A percentile compares a stretch with the other conserved stretches of the same genome.
phyloP scores from a whole-genome alignment of 345 rosid species.

The Populus ilicifolia region DNA sequence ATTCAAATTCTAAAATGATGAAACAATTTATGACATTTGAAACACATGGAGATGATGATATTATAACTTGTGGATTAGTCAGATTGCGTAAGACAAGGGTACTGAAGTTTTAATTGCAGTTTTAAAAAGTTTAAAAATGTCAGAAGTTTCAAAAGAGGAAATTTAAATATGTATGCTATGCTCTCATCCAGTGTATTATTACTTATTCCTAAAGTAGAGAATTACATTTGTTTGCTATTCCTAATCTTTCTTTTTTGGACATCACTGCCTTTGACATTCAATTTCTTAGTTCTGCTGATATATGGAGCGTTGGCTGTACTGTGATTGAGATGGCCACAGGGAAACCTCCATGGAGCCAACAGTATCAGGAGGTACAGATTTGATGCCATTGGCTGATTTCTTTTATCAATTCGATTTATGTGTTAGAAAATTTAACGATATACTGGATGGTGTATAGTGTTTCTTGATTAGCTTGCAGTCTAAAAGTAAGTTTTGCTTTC shows the following conservation, averaged over 20 bases:
- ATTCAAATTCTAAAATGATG: neutral
- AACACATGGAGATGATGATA: neutral
- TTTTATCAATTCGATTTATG: slow-evolving; percentile 9
- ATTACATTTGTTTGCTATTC: slow-evolving; percentile 3
- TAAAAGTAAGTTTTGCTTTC: slow-evolving; percentile 4
- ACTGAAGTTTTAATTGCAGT: neutral
- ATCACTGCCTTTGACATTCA: slow-evolving; percentile 20
- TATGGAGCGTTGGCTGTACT: slow-evolving; percentile 37
- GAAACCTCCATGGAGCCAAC: slow-evolving; percentile 37
- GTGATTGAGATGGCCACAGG: slow-evolving; percentile 38
- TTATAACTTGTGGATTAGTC: neutral
- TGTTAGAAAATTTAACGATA: neutral
- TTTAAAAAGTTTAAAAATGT: neutral
- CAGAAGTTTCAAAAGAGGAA: neutral
- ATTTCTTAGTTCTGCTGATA: slow-evolving; percentile 31
- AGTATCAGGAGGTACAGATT: slow-evolving; percentile 33
- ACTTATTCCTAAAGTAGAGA: neutral
- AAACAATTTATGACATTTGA: neutral
- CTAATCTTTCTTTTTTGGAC: slow-evolving; percentile 1
- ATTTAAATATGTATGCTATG: neutral
- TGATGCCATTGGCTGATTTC: slow-evolving; percentile 11
- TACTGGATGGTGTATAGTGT: neutral
- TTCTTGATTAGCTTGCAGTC: slow-evolving; percentile 14
- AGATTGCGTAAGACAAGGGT: neutral
- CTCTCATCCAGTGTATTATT: neutral